phyloP scores from a whole-genome alignment of 2,329 filamentous ascomycete genomes.

The Aspergillus felis region DNA sequence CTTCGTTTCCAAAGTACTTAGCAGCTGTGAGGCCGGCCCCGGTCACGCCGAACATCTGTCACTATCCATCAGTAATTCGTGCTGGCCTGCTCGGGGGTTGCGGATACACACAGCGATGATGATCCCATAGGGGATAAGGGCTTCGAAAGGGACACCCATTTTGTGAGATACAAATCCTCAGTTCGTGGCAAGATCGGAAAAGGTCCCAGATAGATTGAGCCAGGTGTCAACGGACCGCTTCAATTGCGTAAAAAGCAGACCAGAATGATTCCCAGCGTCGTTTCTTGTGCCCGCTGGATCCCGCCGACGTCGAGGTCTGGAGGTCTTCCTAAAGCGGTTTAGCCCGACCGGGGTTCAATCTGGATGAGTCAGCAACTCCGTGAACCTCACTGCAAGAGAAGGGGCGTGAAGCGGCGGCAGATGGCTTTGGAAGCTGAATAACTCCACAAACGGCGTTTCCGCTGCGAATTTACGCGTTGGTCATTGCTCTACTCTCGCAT shows the following conservation, averaged over 20 bases:
- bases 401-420: conserved; percentile 26
- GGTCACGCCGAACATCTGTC: conserved; percentile 58
- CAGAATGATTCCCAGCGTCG: background rate
- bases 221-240: background rate
- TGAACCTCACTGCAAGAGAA: conserved; percentile 35
- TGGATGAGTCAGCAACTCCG: conserved; percentile 34
- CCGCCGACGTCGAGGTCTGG: conserved; percentile 26
- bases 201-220: background rate
- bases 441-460: conserved; percentile 14
- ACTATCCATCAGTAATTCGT: conserved; percentile 11
- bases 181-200: background rate
- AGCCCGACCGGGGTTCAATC: conserved; percentile 18
- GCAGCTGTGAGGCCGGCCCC: conserved; percentile 56
- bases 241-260: background rate
- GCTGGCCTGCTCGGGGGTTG: conserved; percentile 8
- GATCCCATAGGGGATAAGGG: conserved; percentile 61
- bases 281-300: conserved; percentile 13
- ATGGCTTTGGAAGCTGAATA: conserved; percentile 30
- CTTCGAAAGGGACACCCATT: conserved; percentile 66
- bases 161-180: conserved; percentile 11
- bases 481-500: conserved; percentile 8
- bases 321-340: conserved; percentile 27
- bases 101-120: conserved; percentile 54
- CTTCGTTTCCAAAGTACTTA: conserved; percentile 59
- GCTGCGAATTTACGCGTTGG: conserved; percentile 25